Percentiles rank a stretch among this genome's conserved stretches.
These are phyloP conservation scores for Zygosaccharomyces lentus DNA, from an alignment of 805 yeast genomes.

Conservation along the genomic window DNA sequence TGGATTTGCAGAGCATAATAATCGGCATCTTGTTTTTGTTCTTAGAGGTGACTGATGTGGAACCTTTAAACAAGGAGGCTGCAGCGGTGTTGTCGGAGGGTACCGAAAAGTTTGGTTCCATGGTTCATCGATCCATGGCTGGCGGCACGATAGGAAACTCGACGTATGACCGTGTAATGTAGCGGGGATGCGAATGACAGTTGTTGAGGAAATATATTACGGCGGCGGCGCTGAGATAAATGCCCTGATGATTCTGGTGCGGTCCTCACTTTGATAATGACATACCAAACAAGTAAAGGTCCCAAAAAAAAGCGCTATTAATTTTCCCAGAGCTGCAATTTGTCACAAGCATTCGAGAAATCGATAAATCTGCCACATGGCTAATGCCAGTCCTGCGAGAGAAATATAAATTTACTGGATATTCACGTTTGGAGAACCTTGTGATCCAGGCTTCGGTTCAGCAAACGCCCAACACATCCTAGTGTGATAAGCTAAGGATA, in stretches of 20 bases:
- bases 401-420: too few relatives aligned
- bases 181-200: background rate
- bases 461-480: too few relatives aligned
- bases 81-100: conserved; percentile 54
- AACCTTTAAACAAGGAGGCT: conserved; percentile 89
- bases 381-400: too few relatives aligned
- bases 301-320: background rate
- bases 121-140: conserved; percentile 60
- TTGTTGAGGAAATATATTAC: background rate
- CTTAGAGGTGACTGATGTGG: conserved; percentile 85
- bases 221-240: too few relatives aligned
- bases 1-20: conserved; percentile 73
- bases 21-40: conserved; percentile 83
- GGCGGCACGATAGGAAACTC: conserved; percentile 64
- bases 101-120: conserved; percentile 46
- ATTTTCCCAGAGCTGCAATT: background rate
- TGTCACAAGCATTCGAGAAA: too few relatives aligned
- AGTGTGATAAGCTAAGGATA: too few relatives aligned
- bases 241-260: too few relatives aligned
- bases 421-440: too few relatives aligned
- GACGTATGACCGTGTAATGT: conserved; percentile 56
- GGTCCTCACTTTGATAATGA: too few relatives aligned
- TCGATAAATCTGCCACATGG: too few relatives aligned
- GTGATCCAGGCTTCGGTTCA: too few relatives aligned
- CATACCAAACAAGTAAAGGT: too few relatives aligned